phyloP scores from a whole-genome alignment of 2,329 filamentous ascomycete species.

The Talaromyces sp. region DNA sequence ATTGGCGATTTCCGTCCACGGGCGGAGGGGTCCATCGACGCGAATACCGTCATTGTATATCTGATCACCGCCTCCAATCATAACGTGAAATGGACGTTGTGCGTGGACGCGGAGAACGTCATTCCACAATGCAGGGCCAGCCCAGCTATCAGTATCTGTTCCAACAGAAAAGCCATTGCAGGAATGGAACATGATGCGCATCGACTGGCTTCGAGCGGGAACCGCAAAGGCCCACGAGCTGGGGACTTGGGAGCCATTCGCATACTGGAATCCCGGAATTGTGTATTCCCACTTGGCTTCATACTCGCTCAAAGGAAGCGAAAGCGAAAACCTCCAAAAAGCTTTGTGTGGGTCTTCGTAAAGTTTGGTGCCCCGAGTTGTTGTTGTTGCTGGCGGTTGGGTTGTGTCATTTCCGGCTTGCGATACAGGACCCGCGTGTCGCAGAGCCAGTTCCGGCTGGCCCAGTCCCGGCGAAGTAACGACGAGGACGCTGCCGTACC shows the following conservation, averaged over 20 bases:
- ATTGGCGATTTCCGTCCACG: constrained; percentile 57
- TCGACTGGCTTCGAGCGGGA: constrained; percentile 56
- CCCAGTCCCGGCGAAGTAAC: constrained; percentile 69
- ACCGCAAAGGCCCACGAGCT: constrained; percentile 50
- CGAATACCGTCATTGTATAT: constrained; percentile 74
- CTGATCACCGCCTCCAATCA: constrained; percentile 89
- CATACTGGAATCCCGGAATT: constrained; percentile 61
- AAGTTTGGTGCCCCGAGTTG: constrained; percentile 49
- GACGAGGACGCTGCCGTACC: constrained; percentile 81
- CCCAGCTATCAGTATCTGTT: constrained; percentile 59
- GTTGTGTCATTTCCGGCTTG: constrained; percentile 12
- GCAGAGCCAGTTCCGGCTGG: constrained; percentile 53
- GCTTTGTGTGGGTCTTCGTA: constrained; percentile 55
- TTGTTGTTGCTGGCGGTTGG: constrained; percentile 8
- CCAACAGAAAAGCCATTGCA: constrained; percentile 65
- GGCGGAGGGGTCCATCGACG: constrained; percentile 71
- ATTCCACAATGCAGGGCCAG: constrained; percentile 59
- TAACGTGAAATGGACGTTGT: constrained; percentile 58
- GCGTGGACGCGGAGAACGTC: constrained; percentile 58
- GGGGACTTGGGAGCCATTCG: constrained; percentile 50
- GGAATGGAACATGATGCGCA: constrained; percentile 66
- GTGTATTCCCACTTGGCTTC: constrained; percentile 77
- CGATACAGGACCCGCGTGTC: constrained; percentile 26
- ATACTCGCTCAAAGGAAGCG: constrained; percentile 61
- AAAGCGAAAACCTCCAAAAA: constrained; percentile 56